A percentile compares a stretch with the other conserved stretches of the same genome.
These are phyloP conservation scores for Pyricularia sp. DNA, from an alignment of 2,329 filamentous ascomycete genomes.

Conservation along the genomic window DNA sequence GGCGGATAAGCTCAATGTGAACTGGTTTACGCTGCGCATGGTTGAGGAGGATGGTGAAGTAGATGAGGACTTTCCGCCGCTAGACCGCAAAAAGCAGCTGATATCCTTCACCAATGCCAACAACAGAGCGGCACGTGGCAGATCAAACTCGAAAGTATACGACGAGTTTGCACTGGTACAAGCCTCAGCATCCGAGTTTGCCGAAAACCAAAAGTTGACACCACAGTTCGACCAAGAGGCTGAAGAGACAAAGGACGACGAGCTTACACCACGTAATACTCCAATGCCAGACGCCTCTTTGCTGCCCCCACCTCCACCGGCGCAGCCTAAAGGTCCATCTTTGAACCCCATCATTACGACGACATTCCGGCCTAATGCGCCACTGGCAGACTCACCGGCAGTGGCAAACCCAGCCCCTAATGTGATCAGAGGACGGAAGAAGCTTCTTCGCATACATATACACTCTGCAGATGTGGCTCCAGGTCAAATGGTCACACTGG, in stretches of 20 bases:
- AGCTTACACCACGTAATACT: constrained; percentile 36
- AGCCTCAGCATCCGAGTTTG: constrained; percentile 58
- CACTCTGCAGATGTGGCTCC: constrained; percentile 59
- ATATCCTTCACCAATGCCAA: constrained; percentile 75
- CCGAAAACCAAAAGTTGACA: constrained; percentile 59
- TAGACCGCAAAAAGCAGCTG: constrained; percentile 66
- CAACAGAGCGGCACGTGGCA: constrained; percentile 55
- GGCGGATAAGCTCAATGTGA: constrained; percentile 62
- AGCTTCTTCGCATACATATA: constrained; percentile 64
- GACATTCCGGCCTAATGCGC: constrained; percentile 43
- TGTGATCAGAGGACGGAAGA: constrained; percentile 52
- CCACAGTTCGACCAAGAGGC: constrained; percentile 56
- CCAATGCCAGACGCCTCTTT: constrained; percentile 30
- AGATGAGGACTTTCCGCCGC: constrained; percentile 74
- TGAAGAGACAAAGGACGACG: constrained; percentile 27
- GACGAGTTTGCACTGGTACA: constrained; percentile 76
- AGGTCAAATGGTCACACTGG: constrained; percentile 63
- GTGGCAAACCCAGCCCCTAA: constrained; percentile 32
- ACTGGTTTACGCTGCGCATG: constrained; percentile 76
- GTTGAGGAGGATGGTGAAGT: constrained; percentile 78
- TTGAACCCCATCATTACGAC: constrained; percentile 54
- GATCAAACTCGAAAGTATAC: constrained; percentile 67
- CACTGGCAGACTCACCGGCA: constrained; percentile 49
- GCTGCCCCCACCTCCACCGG: constrained; percentile 15
- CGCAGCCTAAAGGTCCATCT: constrained; percentile 23